Evolutionary conservation across 257 asterid species (phyloP).

Genomic region (Nyctanthes arbortristis): DNA sequence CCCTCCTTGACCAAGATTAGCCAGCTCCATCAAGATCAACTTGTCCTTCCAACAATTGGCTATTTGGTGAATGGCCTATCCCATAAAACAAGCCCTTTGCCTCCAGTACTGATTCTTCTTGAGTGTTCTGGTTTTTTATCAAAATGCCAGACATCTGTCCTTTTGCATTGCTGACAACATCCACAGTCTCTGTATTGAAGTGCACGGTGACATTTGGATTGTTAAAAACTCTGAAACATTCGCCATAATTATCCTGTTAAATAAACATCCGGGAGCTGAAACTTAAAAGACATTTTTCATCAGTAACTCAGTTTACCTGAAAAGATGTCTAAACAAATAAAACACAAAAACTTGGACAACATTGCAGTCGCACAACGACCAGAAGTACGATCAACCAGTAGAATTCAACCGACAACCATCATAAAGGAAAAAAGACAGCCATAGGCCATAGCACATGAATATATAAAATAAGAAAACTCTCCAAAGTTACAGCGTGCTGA

Average conservation of each 20-base stretch:
- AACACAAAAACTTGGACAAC: conserved; percentile 4
- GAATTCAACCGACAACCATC: background rate
- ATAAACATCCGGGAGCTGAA: conserved; percentile 94
- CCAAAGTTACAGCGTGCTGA: background rate
- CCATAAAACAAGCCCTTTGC: conserved; percentile 65
- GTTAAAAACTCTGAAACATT: conserved; percentile 99
- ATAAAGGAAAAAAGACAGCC: background rate
- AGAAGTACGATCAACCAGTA: background rate
- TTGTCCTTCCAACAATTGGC: conserved; percentile 59
- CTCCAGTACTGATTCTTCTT: conserved; percentile 70
- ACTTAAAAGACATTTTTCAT: conserved; percentile 63
- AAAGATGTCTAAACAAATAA: conserved; percentile 21
- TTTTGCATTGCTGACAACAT: conserved; percentile 91
- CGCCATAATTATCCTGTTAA: conserved; percentile 99
- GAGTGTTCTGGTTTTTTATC: conserved; percentile 59
- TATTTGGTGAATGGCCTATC: conserved; percentile 62
- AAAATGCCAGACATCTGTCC: conserved; percentile 95
- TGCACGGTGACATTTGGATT: conserved; percentile 96
- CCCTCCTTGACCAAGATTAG: conserved; percentile 79
- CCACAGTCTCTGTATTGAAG: conserved; percentile 95
- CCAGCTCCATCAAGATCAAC: conserved; percentile 87
- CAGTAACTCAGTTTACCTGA: conserved; percentile 50
- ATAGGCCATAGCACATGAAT: background rate
- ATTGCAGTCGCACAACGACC: background rate
- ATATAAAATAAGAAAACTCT: background rate